Percentiles rank a stretch among this genome's conserved stretches.
Evolutionary conservation across 2,329 filamentous ascomycete species (phyloP).

Genomic region (Torrubiella hemipterigena): DNA sequence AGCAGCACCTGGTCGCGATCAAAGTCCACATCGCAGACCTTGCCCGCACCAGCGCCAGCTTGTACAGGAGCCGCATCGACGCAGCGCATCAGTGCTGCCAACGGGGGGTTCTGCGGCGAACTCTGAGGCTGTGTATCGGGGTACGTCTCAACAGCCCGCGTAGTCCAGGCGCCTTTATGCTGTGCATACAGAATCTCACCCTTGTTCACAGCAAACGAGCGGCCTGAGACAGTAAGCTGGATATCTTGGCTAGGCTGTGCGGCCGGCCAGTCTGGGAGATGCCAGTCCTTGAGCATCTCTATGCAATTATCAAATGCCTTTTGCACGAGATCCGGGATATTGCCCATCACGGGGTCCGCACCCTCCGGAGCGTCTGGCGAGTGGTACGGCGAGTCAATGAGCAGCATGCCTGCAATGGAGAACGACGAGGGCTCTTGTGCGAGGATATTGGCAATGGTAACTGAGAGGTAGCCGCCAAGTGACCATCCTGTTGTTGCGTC

Average conservation of each 20-base stretch:
- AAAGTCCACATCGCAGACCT: constrained; percentile 13
- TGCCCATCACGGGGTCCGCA: constrained; percentile 9
- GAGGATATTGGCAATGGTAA: constrained; percentile 14
- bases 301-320: constrained; percentile 18
- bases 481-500: constrained; percentile 21
- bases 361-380: constrained; percentile 9
- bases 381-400: constrained; percentile 18
- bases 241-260: constrained; percentile 5
- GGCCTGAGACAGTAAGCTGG: constrained; percentile 9
- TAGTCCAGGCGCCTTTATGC: constrained; percentile 9
- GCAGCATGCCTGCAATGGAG: constrained; percentile 13
- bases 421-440: constrained; percentile 12
- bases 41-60: constrained; percentile 1
- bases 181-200: constrained; percentile 12
- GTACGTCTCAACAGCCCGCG: constrained; percentile 5
- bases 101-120: constrained; percentile 10
- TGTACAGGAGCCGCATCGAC: constrained; percentile 6
- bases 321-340: constrained; percentile 14
- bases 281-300: constrained; percentile 16
- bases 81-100: constrained; percentile 13
- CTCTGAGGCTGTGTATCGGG: constrained; percentile 2
- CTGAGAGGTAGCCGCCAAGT: constrained; percentile 15
- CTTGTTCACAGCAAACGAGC: constrained; percentile 8
- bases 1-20: constrained; percentile 14
- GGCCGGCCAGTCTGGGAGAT: constrained; percentile 13